Percentiles rank a stretch among this genome's conserved stretches.
Conservation (phyloP, 192 early-diverging fungal species). For the Podochytrium sp. region DNA sequence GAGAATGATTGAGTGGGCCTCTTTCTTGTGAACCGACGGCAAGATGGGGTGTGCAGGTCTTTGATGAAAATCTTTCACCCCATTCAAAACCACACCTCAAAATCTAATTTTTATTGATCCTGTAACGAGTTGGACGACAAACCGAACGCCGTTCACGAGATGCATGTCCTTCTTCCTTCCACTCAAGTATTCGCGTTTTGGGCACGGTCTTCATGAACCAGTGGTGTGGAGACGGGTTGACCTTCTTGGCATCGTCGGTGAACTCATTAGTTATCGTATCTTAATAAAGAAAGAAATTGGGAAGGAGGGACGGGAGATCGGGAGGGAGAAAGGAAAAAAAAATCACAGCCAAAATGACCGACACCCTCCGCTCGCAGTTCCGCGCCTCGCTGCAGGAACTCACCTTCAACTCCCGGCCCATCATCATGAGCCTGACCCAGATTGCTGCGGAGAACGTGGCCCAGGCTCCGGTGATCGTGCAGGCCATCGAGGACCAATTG, state of each 20-base stretch:
- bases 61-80: too few relatives aligned
- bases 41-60: too few relatives aligned
- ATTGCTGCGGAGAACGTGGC: slow-evolving; percentile 74
- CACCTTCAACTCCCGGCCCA: slow-evolving; percentile 91
- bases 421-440: slow-evolving; percentile 89
- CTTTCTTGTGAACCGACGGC: too few relatives aligned
- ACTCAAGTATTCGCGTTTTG: slow-evolving; percentile 70
- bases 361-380: slow-evolving; percentile 63
- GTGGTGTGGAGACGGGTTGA: too few relatives aligned
- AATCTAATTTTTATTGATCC: too few relatives aligned
- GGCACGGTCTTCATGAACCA: slow-evolving; percentile 90
- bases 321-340: too few relatives aligned
- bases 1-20: too few relatives aligned
- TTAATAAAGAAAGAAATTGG: background rate
- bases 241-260: background rate
- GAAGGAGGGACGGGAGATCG: too few relatives aligned
- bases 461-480: slow-evolving; percentile 74
- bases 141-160: too few relatives aligned
- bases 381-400: slow-evolving; percentile 71
- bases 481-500: slow-evolving; percentile 70
- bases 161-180: too few relatives aligned
- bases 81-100: too few relatives aligned
- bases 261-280: background rate
- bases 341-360: background rate
- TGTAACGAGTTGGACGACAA: too few relatives aligned